Evolutionary conservation across 768 basidiomycete genomes (phyloP).

Genomic region (Hirschioporus abietinus): DNA sequence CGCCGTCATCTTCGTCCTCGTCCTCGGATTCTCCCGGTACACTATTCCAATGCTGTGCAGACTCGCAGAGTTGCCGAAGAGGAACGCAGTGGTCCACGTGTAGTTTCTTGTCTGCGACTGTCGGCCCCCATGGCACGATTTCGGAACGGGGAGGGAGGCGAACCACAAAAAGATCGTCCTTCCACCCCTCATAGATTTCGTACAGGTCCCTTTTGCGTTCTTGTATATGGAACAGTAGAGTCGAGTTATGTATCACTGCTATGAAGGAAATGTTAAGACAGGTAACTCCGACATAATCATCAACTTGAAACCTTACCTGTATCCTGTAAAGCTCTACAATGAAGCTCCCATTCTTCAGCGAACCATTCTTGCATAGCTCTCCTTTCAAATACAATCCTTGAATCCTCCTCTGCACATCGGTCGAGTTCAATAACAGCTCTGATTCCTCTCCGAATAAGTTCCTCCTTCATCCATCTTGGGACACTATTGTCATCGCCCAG

Average conservation of each 20-base stretch:
- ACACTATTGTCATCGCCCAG: constrained; percentile 19
- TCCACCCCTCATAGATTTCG: neutral
- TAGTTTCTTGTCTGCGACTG: neutral
- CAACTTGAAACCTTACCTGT: constrained; percentile 4
- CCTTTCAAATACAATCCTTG: constrained; percentile 15
- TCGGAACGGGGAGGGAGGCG: neutral
- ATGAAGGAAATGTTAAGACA: too few species aligned
- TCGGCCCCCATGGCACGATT: neutral
- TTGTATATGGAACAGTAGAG: neutral
- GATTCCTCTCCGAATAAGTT: constrained; percentile 16
- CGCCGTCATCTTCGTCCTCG: neutral
- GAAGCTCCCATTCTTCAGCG: constrained; percentile 21
- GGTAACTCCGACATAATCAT: too few species aligned
- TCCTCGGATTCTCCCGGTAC: neutral
- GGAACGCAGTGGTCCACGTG: neutral
- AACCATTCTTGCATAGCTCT: constrained; percentile 23
- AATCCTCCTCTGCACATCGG: constrained; percentile 24
- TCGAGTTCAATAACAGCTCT: constrained; percentile 17
- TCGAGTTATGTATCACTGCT: too few species aligned
- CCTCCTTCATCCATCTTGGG: constrained; percentile 18
- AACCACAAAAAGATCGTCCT: neutral
- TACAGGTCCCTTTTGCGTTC: neutral
- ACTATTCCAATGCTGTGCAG: too few species aligned
- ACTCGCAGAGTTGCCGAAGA: neutral
- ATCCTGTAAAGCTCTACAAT: neutral